Evolutionary conservation across 75 land plant species (phyloP).

Genomic region (Pinus tabuliformis): DNA sequence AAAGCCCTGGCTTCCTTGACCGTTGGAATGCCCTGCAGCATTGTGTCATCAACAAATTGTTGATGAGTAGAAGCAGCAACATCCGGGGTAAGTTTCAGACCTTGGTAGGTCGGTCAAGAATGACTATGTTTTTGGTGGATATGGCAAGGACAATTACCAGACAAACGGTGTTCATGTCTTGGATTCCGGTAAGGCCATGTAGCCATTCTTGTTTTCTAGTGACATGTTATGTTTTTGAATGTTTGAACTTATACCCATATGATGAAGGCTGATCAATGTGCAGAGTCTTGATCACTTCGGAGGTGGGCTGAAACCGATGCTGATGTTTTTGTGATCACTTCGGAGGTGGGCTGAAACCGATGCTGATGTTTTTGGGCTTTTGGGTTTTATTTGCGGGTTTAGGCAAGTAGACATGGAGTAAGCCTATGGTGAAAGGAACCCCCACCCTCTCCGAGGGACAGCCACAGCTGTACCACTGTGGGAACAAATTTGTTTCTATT

Average conservation of each 20-base stretch:
- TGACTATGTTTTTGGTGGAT: slow-evolving; percentile 93
- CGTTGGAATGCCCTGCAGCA: too few species aligned
- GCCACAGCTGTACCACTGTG: slow-evolving; percentile 86
- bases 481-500: slow-evolving; percentile 83
- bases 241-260: background rate
- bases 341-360: too few species aligned
- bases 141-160: slow-evolving; percentile 84
- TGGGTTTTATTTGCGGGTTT: slow-evolving; percentile 5
- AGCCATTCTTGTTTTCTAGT: background rate
- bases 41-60: too few species aligned
- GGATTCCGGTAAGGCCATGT: slow-evolving; percentile 59
- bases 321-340: too few species aligned
- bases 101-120: too few species aligned
- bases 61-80: too few species aligned
- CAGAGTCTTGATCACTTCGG: background rate
- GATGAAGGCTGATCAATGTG: slow-evolving; percentile 5
- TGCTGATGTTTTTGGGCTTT: background rate
- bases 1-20: too few species aligned
- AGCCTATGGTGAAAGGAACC: slow-evolving; percentile 75
- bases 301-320: background rate
- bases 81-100: too few species aligned
- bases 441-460: slow-evolving; percentile 87
- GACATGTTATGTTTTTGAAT: background rate
- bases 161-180: slow-evolving; percentile 91
- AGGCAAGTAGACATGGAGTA: slow-evolving; percentile 82